Base-by-base conservation (phyloP, 768 basidiomycete genomes). In the Russula emetica region DNA sequence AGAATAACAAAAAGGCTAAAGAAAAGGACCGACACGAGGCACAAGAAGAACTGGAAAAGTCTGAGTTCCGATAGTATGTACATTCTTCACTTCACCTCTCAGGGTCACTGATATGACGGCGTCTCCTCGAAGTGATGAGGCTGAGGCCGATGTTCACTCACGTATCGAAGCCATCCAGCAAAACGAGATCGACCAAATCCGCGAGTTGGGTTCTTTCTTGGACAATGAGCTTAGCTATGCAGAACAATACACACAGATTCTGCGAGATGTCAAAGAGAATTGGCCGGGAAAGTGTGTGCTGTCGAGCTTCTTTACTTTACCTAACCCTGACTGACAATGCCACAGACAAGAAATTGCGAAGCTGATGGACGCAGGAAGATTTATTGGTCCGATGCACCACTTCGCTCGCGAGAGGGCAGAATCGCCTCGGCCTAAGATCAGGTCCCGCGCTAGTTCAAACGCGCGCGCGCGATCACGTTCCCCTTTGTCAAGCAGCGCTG, bases 81-180 rank as follows among this genome's bases (percentile, higher is more conserved):
- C 73, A 64, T 66, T 45, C 51, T 45, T 2, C 52, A 30, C 32
- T 42, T 60, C 56, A n/a, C 22, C 30, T 45, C 30, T 13, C 57
- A 13, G 8, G 18, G 6, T 28, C 30, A 11, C 40, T 18, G 20
- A 58, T 40, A 61, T 60, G 61, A 67, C 4, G 60, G 53, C 28
- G 4, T 51, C 1, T 59, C 38, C 30, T 55, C 56, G 10, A 68
- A 94, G 94, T 69, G 92, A 96, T 61, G 93, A 97, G 74, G 87
- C 88, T 0, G 82, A 85, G 10, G 89, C 94, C 71, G 92, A 95
- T 66, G 83, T 95, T 0, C 87, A 85, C n/a, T 80, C 80, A 3
- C 84, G 89, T 42, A 92, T 95, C 81, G 82, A 83, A 55, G 80
- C 79, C 0, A 88, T 97, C 54, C 90, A 92, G 71, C 87, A 92